Base-by-base conservation (phyloP, 306 rosid genomes). In the Cucumis cinereus region DNA sequence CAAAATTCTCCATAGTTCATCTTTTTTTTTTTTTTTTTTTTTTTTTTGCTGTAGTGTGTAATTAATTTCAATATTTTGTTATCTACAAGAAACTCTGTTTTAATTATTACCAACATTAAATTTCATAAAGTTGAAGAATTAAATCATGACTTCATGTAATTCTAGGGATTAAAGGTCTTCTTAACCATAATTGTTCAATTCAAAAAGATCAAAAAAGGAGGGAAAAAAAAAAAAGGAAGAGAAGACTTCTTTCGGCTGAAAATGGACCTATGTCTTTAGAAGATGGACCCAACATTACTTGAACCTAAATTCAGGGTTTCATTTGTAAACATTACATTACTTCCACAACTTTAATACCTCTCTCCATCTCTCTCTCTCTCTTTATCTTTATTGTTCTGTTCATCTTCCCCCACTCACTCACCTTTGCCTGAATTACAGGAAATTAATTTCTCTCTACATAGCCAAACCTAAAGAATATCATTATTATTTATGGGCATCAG, bases 371-470 rank as follows among this genome's bases (percentile, higher is more conserved):
- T 30, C 28, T 64, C 49, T 36, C 71, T 36, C 12, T 66, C 3
- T 50, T 71, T 28, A 50, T 30, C 61, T 72, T 72, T 72, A 50
- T 28, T 72, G 15, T 28, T 52, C 38, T 50, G 40, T 72, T 72
- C 35, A 17, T 8, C 75, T 24, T 70, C 36, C 30, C 73, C 52
- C 55, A 16, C 55, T 50, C 33, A 66, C 50, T 22, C 52, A 64
- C 50, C 75, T 71, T 71, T 71, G 28, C 76, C 76, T 71, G 28
- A 71, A 43, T 71, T 71, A 15, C 36, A 22, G 58, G 76, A 45
- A 23, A 23, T 28, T 71, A 26, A n/a, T 26, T 8, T 43, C 38
- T 8, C 55, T 26, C 74, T 36, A 3, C 33, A 2, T 30, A 30
- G 23, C 52, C 52, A 45, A 15, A 41, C 22, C 11, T 13, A 41